These are phyloP conservation scores for Chlorella vulgaris DNA, from an alignment of 139 green algal species.

Conservation along the genomic window DNA sequence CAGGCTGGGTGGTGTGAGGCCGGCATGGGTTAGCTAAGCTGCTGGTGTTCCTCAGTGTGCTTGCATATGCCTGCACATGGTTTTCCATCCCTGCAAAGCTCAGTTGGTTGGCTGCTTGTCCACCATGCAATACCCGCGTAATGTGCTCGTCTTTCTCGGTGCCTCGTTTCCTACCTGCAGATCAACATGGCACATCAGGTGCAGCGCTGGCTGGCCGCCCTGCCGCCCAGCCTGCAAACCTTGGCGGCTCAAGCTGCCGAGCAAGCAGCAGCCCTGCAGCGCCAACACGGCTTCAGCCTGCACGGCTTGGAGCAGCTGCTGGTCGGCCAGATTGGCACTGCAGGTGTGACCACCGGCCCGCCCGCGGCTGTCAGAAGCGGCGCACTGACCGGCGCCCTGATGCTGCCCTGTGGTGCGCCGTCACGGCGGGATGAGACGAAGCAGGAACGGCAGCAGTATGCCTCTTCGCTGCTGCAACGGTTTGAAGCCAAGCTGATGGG, in stretches of 20 bases:
- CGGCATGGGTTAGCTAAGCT: no score
- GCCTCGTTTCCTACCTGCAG: neutral
- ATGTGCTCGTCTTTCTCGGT: no score
- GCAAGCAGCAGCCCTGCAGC: neutral
- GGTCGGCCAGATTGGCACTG: neutral
- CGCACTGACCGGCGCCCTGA: conserved; percentile 4
- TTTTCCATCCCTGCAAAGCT: no score
- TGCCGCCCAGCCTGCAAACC: neutral
- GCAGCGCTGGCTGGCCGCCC: neutral
- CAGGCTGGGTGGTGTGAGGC: neutral
- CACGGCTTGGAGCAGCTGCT: conserved; percentile 13
- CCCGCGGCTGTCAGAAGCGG: neutral
- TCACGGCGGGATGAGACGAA: neutral
- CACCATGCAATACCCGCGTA: no score
- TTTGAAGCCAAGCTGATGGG: conserved; percentile 8
- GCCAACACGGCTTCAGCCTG: conserved; percentile 11
- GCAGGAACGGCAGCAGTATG: neutral
- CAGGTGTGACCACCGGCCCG: neutral
- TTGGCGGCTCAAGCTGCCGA: neutral
- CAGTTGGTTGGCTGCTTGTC: no score
- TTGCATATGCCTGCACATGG: no score
- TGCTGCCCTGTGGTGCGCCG: neutral
- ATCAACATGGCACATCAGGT: neutral
- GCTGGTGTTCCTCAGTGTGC: no score
- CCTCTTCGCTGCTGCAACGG: neutral